Base-by-base conservation (phyloP, 2,329 filamentous ascomycete species). In the Ophiostoma novo-ulmi region DNA sequence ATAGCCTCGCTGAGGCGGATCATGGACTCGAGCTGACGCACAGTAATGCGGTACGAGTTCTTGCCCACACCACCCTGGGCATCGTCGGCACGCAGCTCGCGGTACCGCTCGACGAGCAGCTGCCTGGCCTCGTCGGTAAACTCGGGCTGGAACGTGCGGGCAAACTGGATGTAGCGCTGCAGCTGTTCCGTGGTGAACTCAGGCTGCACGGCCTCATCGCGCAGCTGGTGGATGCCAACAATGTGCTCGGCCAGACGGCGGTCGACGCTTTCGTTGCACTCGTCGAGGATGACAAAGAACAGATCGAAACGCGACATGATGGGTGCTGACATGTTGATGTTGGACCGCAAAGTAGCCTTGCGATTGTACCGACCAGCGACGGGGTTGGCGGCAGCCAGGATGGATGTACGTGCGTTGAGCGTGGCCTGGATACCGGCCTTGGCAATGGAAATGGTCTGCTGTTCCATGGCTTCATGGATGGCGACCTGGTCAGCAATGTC, bases 401-500 rank as follows among this genome's bases (percentile, higher is more conserved):
- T 98, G 66, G 91, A 95, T 0, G 95, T 97, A 70, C 95, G 89
- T 2, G 95, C 95, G 78, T 99, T 99, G 65, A 99, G 87, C 0
- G 95, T 99, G 4, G 95, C 96, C 79, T 99, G 95, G 72, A 99
- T 99, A 77, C 95, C 95, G 5, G 95, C 95, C 82, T 99, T 99
- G 72, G 95, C 94, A 77, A 99, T 99, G 10, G 93, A 97, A 75
- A 99, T 99, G 5, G 95, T 99, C 81, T 99, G 95, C 83, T 99
- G 95, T 87, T 99, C 95, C 95, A 99, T 99, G 72, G 95, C 95
- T 88, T 99, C 95, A 86, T 99, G 95, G 77, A 99, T 99, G 74
- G 95, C 95, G 70, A 99, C 95, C 82, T 99, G 95, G 79, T 99
- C 95, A 69, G 84, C 89, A 73, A 99, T 91, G 77, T 99, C 95